These are phyloP conservation scores for Ceriops zippeliana DNA, from an alignment of 345 rosid species.

Conservation along the genomic window DNA sequence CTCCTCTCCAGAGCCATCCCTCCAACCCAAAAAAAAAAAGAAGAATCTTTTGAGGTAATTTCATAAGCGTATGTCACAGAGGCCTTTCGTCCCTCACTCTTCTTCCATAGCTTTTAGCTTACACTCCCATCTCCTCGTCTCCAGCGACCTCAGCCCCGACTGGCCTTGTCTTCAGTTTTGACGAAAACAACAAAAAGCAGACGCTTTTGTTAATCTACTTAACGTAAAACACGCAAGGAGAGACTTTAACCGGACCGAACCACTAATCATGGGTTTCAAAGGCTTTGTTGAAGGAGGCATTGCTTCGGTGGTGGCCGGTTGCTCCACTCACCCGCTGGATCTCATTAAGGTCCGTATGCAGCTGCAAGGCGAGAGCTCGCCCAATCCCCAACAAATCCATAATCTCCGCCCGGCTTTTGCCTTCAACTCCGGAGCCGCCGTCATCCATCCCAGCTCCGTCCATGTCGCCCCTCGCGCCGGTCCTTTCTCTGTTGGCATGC, in stretches of 20 bases:
- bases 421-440: slow-evolving; percentile 39
- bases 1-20: not conserved
- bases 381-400: slow-evolving; percentile 19
- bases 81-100: slow-evolving; percentile 62
- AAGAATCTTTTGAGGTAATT: not conserved
- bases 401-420: slow-evolving; percentile 52
- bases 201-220: not conserved
- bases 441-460: slow-evolving; percentile 25
- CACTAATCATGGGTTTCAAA: slow-evolving; percentile 58
- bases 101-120: slow-evolving; percentile 56
- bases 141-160: slow-evolving; percentile 59
- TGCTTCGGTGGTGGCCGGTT: slow-evolving; percentile 72
- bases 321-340: slow-evolving; percentile 82
- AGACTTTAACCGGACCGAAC: not conserved
- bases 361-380: slow-evolving; percentile 63
- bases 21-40: too few species aligned
- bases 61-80: slow-evolving; percentile 68
- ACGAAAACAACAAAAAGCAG: not conserved
- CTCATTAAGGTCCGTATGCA: slow-evolving; percentile 84
- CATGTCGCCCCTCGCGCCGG: slow-evolving; percentile 35
- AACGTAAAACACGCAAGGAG: too few species aligned
- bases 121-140: slow-evolving; percentile 66
- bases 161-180: slow-evolving; percentile 25
- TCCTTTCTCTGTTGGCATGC: slow-evolving; percentile 53
- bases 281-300: slow-evolving; percentile 76